Conservation (phyloP, 441 rosid species). For the Arabidopsis lyrata region DNA sequence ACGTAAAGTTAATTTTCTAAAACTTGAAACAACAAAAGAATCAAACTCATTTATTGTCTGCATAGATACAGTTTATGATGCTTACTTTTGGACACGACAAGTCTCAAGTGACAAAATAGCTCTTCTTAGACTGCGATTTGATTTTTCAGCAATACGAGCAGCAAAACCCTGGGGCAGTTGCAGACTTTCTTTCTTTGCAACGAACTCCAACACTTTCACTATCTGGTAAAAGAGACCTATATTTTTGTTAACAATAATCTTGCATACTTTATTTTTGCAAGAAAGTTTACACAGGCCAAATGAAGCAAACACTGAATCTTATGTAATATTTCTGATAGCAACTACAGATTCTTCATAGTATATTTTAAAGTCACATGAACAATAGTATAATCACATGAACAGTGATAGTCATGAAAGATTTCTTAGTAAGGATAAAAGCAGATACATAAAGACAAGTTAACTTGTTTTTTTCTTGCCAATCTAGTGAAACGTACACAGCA, state of each 20-base stretch:
- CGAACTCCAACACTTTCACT: slow-evolving; percentile 76
- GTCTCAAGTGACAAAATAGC: slow-evolving; percentile 91
- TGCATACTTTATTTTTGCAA: neutral
- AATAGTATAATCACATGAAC: neutral
- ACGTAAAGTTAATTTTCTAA: slow-evolving; percentile 1
- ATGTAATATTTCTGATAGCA: slow-evolving; percentile 15
- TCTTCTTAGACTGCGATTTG: slow-evolving; percentile 86
- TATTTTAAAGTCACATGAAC: slow-evolving; percentile 1
- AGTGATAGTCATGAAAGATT: neutral
- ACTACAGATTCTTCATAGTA: neutral
- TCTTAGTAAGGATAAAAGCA: neutral
- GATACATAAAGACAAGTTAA: neutral
- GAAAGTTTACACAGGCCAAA: slow-evolving; percentile 5
- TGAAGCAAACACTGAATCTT: slow-evolving; percentile 8
- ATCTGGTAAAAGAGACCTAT: slow-evolving; percentile 53
- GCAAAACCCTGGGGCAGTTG: slow-evolving; percentile 86
- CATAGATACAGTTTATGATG: slow-evolving; percentile 23
- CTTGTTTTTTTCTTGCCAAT: slow-evolving; percentile 6
- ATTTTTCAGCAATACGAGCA: slow-evolving; percentile 80
- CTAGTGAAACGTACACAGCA: neutral
- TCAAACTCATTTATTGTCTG: neutral
- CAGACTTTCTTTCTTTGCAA: slow-evolving; percentile 85
- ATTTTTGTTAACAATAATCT: slow-evolving; percentile 3
- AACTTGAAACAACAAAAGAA: slow-evolving; percentile 20
- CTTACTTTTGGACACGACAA: slow-evolving; percentile 93